Evolutionary conservation across 1,284 basidiomycete species (phyloP).

Genomic region (Abortiporus biennis): DNA sequence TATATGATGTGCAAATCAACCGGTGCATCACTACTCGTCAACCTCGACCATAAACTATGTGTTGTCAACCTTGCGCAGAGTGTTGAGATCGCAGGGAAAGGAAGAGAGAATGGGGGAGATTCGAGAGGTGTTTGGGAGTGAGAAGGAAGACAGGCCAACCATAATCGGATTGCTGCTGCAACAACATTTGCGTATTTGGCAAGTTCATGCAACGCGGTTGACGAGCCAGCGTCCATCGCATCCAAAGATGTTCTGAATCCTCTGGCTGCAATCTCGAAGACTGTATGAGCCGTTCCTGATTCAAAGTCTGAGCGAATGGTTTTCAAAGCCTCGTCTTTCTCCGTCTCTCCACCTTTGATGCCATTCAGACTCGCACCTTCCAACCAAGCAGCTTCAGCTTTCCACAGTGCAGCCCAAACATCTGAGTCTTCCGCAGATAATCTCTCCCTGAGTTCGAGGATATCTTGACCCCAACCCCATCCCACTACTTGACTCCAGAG

Average conservation of each 20-base stretch:
- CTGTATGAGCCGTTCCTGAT: slow-evolving; percentile 29
- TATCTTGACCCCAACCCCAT: slow-evolving; percentile 69
- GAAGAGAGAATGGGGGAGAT: slow-evolving; percentile 48
- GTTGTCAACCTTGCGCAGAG: slow-evolving; percentile 42
- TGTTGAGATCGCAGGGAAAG: slow-evolving; percentile 46
- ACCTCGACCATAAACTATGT: slow-evolving; percentile 42
- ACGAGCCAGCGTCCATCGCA: slow-evolving; percentile 8
- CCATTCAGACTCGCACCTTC: slow-evolving; percentile 73
- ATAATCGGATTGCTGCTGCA: slow-evolving; percentile 49
- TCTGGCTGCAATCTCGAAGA: slow-evolving; percentile 30
- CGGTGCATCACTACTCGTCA: slow-evolving; percentile 19
- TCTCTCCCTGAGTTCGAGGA: slow-evolving; percentile 32
- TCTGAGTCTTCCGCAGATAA: slow-evolving; percentile 17
- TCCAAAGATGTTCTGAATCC: slow-evolving; percentile 26
- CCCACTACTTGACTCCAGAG: slow-evolving; percentile 82
- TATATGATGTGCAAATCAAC: too few relatives aligned
- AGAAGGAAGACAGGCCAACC: slow-evolving; percentile 52
- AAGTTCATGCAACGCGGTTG: slow-evolving; percentile 20
- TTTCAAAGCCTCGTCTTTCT: slow-evolving; percentile 37
- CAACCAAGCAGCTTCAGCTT: slow-evolving; percentile 58
- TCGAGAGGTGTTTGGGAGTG: slow-evolving; percentile 27
- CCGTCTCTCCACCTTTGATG: slow-evolving; percentile 56
- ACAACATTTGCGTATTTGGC: slow-evolving; percentile 32
- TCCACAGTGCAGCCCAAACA: slow-evolving; percentile 48
- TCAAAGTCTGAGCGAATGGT: slow-evolving; percentile 35